These are phyloP conservation scores for Sporothrix protearum DNA, from an alignment of 2,329 filamentous ascomycete genomes.

Conservation along the genomic window DNA sequence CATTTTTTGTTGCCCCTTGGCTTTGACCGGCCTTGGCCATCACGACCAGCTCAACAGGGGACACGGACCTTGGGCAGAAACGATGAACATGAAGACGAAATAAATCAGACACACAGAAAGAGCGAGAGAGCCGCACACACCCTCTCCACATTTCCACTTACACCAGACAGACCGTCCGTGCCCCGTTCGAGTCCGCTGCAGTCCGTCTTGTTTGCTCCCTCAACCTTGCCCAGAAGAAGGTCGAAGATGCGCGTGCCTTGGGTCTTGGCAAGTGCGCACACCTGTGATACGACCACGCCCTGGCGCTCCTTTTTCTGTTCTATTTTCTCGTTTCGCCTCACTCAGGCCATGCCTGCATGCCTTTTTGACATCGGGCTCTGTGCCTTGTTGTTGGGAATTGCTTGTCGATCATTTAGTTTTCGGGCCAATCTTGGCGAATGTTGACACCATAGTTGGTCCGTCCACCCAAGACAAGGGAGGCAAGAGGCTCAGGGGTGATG, in stretches of 20 bases:
- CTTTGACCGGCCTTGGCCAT: neutral
- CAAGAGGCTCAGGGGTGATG: too few relatives aligned
- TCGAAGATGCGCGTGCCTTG: neutral
- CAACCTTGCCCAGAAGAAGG: neutral
- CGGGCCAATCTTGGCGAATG: too few relatives aligned
- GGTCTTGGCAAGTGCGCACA: too few relatives aligned
- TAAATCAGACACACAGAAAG: too few relatives aligned
- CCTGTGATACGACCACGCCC: neutral
- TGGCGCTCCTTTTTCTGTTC: neutral
- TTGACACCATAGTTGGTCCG: too few relatives aligned
- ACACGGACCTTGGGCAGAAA: neutral
- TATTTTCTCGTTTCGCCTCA: neutral
- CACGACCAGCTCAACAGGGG: neutral
- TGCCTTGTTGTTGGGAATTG: too few relatives aligned
- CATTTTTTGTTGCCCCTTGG: too few relatives aligned
- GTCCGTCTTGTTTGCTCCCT: neutral
- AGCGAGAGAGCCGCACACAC: neutral
- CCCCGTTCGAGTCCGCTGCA: neutral
- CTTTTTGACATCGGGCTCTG: too few relatives aligned
- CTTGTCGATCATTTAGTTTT: too few relatives aligned
- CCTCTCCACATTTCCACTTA: neutral
- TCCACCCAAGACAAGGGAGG: too few relatives aligned
- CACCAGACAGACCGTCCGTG: neutral
- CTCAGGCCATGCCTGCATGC: too few relatives aligned
- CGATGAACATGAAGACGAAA: too few relatives aligned